Percentiles rank a stretch among this genome's conserved stretches.
Conservation (phyloP, 2,329 filamentous ascomycete genomes). For the Phyllosticta citriasiana region DNA sequence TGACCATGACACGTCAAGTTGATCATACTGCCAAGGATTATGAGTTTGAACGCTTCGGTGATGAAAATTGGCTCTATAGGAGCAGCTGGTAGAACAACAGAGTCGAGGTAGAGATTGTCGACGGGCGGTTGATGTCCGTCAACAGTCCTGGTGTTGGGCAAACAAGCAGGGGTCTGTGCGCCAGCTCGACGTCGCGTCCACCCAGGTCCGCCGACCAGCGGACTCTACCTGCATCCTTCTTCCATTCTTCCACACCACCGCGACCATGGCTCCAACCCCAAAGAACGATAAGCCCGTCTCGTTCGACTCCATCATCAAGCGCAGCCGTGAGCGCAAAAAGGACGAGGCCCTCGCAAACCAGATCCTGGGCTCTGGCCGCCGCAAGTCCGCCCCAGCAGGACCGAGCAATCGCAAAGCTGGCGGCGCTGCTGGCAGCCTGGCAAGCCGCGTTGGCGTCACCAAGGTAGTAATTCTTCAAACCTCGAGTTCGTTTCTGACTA, state of each 20-base stretch:
- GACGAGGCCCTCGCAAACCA: slow-evolving; percentile 61
- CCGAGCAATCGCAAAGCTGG: slow-evolving; percentile 34
- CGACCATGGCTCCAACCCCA: slow-evolving; percentile 5
- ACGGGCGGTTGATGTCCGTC: background rate
- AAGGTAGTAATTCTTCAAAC: slow-evolving; percentile 42
- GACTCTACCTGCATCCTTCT: background rate
- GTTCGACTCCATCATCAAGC: slow-evolving; percentile 9
- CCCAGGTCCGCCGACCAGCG: slow-evolving; percentile 3
- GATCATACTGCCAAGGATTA: background rate
- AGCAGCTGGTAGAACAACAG: too few relatives aligned
- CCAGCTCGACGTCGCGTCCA: slow-evolving; percentile 2
- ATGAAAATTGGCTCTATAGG: too few relatives aligned
- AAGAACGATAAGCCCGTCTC: slow-evolving; percentile 7
- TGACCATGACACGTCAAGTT: background rate
- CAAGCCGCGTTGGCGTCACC: slow-evolving; percentile 62
- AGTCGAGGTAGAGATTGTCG: too few relatives aligned
- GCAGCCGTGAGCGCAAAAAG: slow-evolving; percentile 56
- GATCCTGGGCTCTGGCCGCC: slow-evolving; percentile 55
- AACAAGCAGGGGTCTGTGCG: background rate
- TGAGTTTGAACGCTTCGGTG: background rate
- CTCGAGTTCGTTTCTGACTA: background rate
- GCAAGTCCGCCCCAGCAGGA: slow-evolving; percentile 43
- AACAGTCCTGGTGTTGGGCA: background rate
- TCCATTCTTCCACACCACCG: background rate
- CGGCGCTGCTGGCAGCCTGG: slow-evolving; percentile 32